Conservation (phyloP, 805 yeast genomes). For the Candida insectorum region DNA sequence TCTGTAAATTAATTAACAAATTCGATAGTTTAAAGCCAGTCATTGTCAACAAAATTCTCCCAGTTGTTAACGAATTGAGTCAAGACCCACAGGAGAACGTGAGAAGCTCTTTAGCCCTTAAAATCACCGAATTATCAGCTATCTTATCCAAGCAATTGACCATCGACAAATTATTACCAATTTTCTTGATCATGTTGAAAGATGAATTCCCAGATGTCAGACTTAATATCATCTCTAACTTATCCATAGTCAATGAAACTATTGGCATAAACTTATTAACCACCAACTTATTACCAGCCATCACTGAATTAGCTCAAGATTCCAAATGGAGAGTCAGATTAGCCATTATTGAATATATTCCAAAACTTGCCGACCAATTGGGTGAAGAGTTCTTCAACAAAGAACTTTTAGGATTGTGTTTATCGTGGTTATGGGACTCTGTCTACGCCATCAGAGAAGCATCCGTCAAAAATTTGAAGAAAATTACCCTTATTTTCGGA, state of each 20-base stretch:
- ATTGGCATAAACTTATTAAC: slow-evolving; percentile 88
- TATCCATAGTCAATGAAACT: slow-evolving; percentile 88
- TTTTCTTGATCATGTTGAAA: slow-evolving; percentile 87
- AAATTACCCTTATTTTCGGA: slow-evolving; percentile 84
- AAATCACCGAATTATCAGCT: slow-evolving; percentile 84
- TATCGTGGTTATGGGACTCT: slow-evolving; percentile 99
- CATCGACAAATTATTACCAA: slow-evolving; percentile 77
- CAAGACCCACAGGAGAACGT: slow-evolving; percentile 92
- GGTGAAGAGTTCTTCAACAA: slow-evolving; percentile 93
- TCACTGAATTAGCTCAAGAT: slow-evolving; percentile 92
- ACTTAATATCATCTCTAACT: slow-evolving; percentile 86
- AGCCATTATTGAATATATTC: slow-evolving; percentile 95
- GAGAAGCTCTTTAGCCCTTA: slow-evolving; percentile 86
- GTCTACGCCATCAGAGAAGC: slow-evolving; percentile 96
- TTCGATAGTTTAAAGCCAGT: slow-evolving; percentile 37
- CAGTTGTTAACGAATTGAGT: slow-evolving; percentile 77
- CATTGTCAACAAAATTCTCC: slow-evolving; percentile 69
- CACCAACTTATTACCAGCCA: slow-evolving; percentile 89
- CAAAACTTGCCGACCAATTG: slow-evolving; percentile 87
- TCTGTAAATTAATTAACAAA: slow-evolving; percentile 49
- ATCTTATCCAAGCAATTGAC: slow-evolving; percentile 81
- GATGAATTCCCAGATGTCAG: slow-evolving; percentile 97
- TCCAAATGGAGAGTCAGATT: slow-evolving; percentile 96
- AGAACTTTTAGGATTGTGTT: slow-evolving; percentile 83
- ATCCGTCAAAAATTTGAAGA: slow-evolving; percentile 79